These are phyloP conservation scores for Colletotrichum euphorbiae DNA, from an alignment of 2,329 filamentous ascomycete species.

Conservation along the genomic window DNA sequence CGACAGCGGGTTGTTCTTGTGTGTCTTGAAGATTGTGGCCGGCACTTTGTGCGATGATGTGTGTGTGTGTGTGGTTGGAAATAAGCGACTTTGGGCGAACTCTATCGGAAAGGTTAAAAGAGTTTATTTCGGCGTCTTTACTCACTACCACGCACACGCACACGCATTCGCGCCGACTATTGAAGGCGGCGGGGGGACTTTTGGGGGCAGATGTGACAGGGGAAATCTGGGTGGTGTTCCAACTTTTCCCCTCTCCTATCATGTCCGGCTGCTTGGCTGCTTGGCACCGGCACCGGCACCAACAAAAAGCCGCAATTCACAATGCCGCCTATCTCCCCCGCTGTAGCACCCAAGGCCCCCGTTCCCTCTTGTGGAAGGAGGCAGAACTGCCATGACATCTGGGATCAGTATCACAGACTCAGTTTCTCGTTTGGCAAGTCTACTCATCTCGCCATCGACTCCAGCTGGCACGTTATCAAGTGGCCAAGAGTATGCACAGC, in stretches of 20 bases:
- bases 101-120: constrained; percentile 36
- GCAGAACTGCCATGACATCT: constrained; percentile 11
- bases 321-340: constrained; percentile 35
- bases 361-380: constrained; percentile 25
- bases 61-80: neutral
- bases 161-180: too few relatives aligned
- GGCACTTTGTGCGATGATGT: neutral
- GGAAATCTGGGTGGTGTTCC: too few relatives aligned
- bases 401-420: constrained; percentile 10
- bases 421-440: neutral
- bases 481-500: constrained; percentile 17
- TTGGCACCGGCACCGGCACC: neutral
- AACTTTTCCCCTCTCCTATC: too few relatives aligned
- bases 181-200: too few relatives aligned
- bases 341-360: constrained; percentile 5
- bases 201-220: too few relatives aligned
- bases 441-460: too few relatives aligned
- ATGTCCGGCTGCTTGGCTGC: too few relatives aligned
- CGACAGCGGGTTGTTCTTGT: too few relatives aligned
- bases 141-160: neutral
- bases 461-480: neutral
- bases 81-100: constrained; percentile 31
- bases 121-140: constrained; percentile 26
- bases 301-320: constrained; percentile 3
- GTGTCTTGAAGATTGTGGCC: neutral